Percentiles rank a stretch among this genome's conserved stretches.
phyloP scores from a whole-genome alignment of 805 yeast genomes.

The Spathaspora girioi region DNA sequence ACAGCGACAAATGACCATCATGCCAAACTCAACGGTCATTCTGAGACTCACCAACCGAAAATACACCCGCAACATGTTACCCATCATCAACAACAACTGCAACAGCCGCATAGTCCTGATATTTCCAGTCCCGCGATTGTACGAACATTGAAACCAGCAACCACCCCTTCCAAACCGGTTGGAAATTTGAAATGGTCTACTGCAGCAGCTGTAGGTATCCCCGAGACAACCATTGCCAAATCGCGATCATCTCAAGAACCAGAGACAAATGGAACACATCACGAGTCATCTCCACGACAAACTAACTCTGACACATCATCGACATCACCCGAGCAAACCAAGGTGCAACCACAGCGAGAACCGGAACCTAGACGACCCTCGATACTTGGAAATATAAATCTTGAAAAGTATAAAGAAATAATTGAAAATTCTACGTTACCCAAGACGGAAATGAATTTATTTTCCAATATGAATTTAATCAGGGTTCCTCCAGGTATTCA shows the following conservation, averaged over 20 bases:
- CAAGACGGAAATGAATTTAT: conserved; percentile 27
- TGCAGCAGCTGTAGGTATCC: conserved; percentile 41
- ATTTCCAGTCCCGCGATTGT: conserved; percentile 36
- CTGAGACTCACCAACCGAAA: neutral
- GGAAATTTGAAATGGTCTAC: conserved; percentile 56
- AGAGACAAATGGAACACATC: neutral
- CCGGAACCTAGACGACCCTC: neutral
- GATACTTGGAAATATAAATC: conserved; percentile 2
- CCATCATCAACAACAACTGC: neutral
- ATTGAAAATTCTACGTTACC: conserved; percentile 28
- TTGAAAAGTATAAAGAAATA: conserved; percentile 18
- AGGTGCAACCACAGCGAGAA: neutral
- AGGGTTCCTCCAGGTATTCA: conserved; percentile 42
- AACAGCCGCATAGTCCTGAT: conserved; percentile 19
- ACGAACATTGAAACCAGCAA: conserved; percentile 50
- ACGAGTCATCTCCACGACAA: neutral
- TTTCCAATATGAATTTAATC: conserved; percentile 31
- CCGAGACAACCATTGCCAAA: conserved; percentile 3
- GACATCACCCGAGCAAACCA: neutral
- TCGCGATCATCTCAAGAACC: conserved; percentile 4
- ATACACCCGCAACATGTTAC: neutral
- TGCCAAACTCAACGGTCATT: conserved; percentile 5
- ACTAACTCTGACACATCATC: neutral
- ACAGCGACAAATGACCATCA: neutral
- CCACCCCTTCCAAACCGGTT: conserved; percentile 50